Percentiles rank a stretch among this genome's conserved stretches.
Evolutionary conservation across 202 grass and related monocot species (phyloP).

Genomic region (Digitaria exilis): DNA sequence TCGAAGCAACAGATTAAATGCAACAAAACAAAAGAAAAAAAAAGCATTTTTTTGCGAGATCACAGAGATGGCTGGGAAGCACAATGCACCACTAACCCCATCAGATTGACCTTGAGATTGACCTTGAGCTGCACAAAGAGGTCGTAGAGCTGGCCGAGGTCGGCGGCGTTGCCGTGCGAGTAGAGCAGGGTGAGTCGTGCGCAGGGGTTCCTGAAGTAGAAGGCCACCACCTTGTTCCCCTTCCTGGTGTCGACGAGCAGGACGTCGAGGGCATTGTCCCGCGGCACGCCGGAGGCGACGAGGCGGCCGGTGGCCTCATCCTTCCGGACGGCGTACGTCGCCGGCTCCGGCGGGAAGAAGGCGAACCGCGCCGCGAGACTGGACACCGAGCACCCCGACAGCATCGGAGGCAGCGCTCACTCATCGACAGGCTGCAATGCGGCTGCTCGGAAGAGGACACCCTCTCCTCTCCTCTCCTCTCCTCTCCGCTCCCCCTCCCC

Average conservation of each 20-base stretch:
- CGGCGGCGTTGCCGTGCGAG: slow-evolving; percentile 97
- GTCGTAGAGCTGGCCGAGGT: slow-evolving; percentile 97
- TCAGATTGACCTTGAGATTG: slow-evolving; percentile 99
- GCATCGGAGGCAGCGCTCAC: slow-evolving; percentile 64
- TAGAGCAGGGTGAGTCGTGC: slow-evolving; percentile 93
- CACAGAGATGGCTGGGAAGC: slow-evolving; percentile 22
- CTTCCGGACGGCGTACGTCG: slow-evolving; percentile 85
- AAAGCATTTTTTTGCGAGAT: slow-evolving; percentile 16
- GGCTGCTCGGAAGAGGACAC: slow-evolving; percentile 60
- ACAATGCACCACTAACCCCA: slow-evolving; percentile 80
- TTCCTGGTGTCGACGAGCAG: slow-evolving; percentile 70
- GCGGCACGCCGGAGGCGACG: slow-evolving; percentile 72
- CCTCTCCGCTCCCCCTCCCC: not conserved
- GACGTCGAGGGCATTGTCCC: slow-evolving; percentile 86
- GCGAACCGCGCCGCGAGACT: slow-evolving; percentile 98
- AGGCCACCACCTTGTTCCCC: slow-evolving; percentile 93
- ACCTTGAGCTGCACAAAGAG: slow-evolving; percentile 99
- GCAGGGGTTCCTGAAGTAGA: slow-evolving; percentile 85
- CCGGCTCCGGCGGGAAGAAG: slow-evolving; percentile 96
- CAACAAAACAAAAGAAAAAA: not conserved
- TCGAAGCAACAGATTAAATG: slow-evolving; percentile 33
- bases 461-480: slow-evolving; percentile 35
- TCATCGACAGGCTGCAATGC: slow-evolving; percentile 71
- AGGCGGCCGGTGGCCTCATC: slow-evolving; percentile 72
- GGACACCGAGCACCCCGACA: slow-evolving; percentile 93